Evolutionary conservation across 2,329 filamentous ascomycete genomes (phyloP).

Genomic region (Colletotrichum tabaci): DNA sequence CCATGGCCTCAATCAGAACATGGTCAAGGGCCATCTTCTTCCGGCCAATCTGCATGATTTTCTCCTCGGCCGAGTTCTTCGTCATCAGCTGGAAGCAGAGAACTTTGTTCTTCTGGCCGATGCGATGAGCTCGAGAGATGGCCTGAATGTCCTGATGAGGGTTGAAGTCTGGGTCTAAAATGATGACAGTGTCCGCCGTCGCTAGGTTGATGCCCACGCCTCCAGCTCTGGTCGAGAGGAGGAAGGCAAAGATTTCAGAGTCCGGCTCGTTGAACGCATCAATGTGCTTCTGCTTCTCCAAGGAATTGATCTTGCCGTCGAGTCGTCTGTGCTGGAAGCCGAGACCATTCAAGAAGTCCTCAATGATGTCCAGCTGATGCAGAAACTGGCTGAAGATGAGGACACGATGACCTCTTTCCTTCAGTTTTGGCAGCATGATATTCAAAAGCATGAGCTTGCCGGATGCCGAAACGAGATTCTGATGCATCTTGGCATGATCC

Average conservation of each 20-base stretch:
- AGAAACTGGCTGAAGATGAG: slow-evolving; percentile 97
- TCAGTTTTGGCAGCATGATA: slow-evolving; percentile 88
- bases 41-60: slow-evolving; percentile 94
- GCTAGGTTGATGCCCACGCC: slow-evolving; percentile 98
- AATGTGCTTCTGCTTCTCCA: slow-evolving; percentile 95
- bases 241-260: slow-evolving; percentile 88
- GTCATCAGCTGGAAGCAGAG: slow-evolving; percentile 96
- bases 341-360: slow-evolving; percentile 89
- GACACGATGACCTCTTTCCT: slow-evolving; percentile 88
- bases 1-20: slow-evolving; percentile 93
- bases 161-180: slow-evolving; percentile 97
- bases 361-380: slow-evolving; percentile 87
- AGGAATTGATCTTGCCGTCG: slow-evolving; percentile 84
- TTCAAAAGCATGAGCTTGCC: slow-evolving; percentile 89
- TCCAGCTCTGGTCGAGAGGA: slow-evolving; percentile 93
- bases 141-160: slow-evolving; percentile 98
- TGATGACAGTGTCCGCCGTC: slow-evolving; percentile 97
- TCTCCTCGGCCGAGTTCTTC: slow-evolving; percentile 89
- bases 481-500: slow-evolving; percentile 74
- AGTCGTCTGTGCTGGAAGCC: slow-evolving; percentile 83
- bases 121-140: slow-evolving; percentile 92
- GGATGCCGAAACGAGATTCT: slow-evolving; percentile 91
- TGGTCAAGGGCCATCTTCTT: slow-evolving; percentile 98
- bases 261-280: slow-evolving; percentile 92
- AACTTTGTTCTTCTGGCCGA: slow-evolving; percentile 96